Evolutionary conservation across 2,329 filamentous ascomycete genomes (phyloP), one percentile per base, ranked within the genome.

Genomic region (Nemania sp.): DNA sequence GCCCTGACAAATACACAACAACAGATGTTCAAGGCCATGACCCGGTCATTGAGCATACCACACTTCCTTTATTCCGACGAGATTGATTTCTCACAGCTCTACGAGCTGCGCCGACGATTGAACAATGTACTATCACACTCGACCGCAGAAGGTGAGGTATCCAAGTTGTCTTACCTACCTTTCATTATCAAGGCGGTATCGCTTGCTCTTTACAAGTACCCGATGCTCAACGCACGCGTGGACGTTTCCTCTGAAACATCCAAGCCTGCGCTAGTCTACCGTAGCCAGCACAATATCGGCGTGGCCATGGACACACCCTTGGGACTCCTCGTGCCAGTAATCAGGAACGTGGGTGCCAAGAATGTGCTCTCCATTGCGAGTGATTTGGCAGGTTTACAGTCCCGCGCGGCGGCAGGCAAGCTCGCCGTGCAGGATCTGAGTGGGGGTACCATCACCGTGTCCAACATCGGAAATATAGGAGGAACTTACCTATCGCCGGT

Each of bases 21-120:
- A 31, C 88, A 91, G 68, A 99, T 99, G 94, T 97, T 96, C 84
- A 97, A 95, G 76, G 82, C 86, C 56, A 99, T 99, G 94, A 97
- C 93, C 12, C 86, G 86, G 54, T 97, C 93, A 2, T 81, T 99
- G 59, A 83, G 75, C 45, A 97, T 97, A 64, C 94, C 94, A 0
- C 94, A 97, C 73, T 97, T 99, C 74, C 83, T 97, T 56, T 99
- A 96, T 75, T 88, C 91, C 33, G 91, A 96, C 72, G 90, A 93
- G 68, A 79, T 96, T 44, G 89, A 95, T 74, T 87, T 97, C 70
- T 86, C 88, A 37, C 78, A 81, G 33, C 81, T 99, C 4, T 84
- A 85, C 54, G 74, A 81, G 43, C 80, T 97, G 47, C 89, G 94
- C 41, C 77, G 79, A 58, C 86, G 84, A 42, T 81, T 97, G 53